Conservation (phyloP, 768 basidiomycete genomes). For the Naematelia aurantialba region DNA sequence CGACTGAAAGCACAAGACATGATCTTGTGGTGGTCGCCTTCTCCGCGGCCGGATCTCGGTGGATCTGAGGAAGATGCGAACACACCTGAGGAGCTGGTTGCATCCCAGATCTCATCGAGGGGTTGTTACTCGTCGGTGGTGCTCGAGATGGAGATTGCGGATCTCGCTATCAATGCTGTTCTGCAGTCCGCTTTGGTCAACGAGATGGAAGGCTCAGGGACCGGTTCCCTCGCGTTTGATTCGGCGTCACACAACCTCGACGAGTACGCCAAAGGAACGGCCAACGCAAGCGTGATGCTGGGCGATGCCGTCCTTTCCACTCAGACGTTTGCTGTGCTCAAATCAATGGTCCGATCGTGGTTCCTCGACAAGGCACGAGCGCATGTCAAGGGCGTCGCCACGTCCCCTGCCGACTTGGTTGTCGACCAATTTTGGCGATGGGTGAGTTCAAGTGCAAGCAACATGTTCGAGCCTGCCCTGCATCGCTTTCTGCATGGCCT, state of each 20-base stretch:
- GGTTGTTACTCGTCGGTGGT: slow-evolving; percentile 93
- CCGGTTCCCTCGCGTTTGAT: slow-evolving; percentile 90
- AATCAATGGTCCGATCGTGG: slow-evolving; percentile 85
- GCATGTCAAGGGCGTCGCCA: slow-evolving; percentile 62
- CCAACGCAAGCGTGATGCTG: slow-evolving; percentile 66
- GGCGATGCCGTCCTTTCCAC: slow-evolving; percentile 87
- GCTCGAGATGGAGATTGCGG: slow-evolving; percentile 79
- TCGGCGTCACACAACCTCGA: slow-evolving; percentile 85
- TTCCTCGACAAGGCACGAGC: slow-evolving; percentile 71
- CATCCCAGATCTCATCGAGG: slow-evolving; percentile 75
- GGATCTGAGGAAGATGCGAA: slow-evolving; percentile 84
- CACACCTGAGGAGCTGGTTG: slow-evolving; percentile 69
- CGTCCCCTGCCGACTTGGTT: slow-evolving; percentile 54
- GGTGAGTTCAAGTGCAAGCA: slow-evolving; percentile 78
- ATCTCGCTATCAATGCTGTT: slow-evolving; percentile 89
- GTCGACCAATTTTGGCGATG: slow-evolving; percentile 98
- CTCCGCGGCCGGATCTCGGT: slow-evolving; percentile 83
- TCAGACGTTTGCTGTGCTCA: slow-evolving; percentile 77
- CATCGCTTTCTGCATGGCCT: slow-evolving; percentile 90
- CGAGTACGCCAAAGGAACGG: slow-evolving; percentile 73
- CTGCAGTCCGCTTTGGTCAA: slow-evolving; percentile 92
- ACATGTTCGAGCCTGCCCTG: slow-evolving; percentile 86
- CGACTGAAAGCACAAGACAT: slow-evolving; percentile 81
- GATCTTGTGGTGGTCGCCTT: slow-evolving; percentile 93
- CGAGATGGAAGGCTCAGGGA: slow-evolving; percentile 86